Evolutionary conservation across 108 stramenopile species (phyloP).

Genomic region (Parmales sp.): DNA sequence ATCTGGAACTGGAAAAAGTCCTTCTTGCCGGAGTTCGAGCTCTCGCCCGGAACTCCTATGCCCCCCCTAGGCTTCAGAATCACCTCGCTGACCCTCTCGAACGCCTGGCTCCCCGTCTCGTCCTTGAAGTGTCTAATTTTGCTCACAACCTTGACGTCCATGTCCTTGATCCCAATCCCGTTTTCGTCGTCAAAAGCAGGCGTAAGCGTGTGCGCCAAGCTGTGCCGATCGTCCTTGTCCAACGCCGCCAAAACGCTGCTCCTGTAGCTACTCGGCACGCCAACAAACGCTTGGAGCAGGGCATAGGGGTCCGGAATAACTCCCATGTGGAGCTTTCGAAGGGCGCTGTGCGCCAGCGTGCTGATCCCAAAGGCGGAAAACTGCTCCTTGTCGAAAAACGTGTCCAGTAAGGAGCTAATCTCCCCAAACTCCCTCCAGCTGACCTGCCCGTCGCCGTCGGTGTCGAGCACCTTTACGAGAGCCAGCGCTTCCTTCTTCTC

Average conservation of each 20-base stretch:
- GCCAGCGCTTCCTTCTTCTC: neutral
- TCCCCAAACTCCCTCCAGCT: constrained; percentile 5
- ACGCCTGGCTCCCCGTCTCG: neutral
- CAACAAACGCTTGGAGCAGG: constrained; percentile 6
- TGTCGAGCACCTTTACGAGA: constrained; percentile 9
- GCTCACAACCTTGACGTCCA: constrained; percentile 8
- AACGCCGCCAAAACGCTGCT: neutral
- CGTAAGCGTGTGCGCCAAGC: neutral
- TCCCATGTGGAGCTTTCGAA: constrained; percentile 5
- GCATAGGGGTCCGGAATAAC: neutral
- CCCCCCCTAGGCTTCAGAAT: neutral
- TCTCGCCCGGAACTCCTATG: too few relatives aligned
- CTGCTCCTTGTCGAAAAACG: neutral
- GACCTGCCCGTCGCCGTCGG: neutral
- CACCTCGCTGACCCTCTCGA: neutral
- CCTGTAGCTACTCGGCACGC: neutral
- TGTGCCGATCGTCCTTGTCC: constrained; percentile 3
- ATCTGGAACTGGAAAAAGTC: neutral
- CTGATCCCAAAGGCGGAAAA: neutral
- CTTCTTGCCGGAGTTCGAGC: neutral
- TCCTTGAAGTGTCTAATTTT: neutral
- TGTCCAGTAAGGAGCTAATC: neutral
- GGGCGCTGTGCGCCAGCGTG: neutral
- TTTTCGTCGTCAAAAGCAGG: neutral
- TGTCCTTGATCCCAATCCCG: constrained; percentile 10